Percentiles rank a stretch among this genome's conserved stretches.
Evolutionary conservation across 257 asterid species (phyloP).

Genomic region (Catharanthus roseus): DNA sequence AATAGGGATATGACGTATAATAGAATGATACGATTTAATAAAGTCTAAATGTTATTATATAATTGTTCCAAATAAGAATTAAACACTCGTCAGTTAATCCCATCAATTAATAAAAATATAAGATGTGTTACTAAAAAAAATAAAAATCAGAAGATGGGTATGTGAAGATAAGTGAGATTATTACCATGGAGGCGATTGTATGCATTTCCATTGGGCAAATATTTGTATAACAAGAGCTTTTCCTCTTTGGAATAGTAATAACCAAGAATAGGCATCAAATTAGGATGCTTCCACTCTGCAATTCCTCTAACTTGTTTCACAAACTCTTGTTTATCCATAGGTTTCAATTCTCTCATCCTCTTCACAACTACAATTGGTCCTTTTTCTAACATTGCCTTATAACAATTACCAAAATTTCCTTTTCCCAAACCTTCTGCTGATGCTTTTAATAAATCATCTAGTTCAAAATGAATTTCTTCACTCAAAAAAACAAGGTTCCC

Average conservation of each 20-base stretch:
- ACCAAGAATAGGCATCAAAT: conserved; percentile 56
- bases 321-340: conserved; percentile 56
- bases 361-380: conserved; percentile 64
- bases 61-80: too few relatives aligned
- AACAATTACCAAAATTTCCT: conserved; percentile 73
- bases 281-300: conserved; percentile 55
- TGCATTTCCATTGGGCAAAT: conserved; percentile 49
- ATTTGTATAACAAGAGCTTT: conserved; percentile 50
- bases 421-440: conserved; percentile 74
- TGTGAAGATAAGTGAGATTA: neutral
- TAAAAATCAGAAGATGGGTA: too few relatives aligned
- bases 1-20: too few relatives aligned
- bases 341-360: conserved; percentile 57
- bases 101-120: too few relatives aligned
- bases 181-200: conserved; percentile 60
- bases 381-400: conserved; percentile 48
- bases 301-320: conserved; percentile 43
- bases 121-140: too few relatives aligned
- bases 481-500: conserved; percentile 53
- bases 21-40: too few relatives aligned
- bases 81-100: too few relatives aligned
- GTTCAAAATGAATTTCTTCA: conserved; percentile 35
- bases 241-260: conserved; percentile 62
- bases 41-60: too few relatives aligned
- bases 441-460: conserved; percentile 63